A percentile compares a stretch with the other conserved stretches of the same genome.
phyloP scores from a whole-genome alignment of 2,329 filamentous ascomycete genomes.

The Nemania sp. region DNA sequence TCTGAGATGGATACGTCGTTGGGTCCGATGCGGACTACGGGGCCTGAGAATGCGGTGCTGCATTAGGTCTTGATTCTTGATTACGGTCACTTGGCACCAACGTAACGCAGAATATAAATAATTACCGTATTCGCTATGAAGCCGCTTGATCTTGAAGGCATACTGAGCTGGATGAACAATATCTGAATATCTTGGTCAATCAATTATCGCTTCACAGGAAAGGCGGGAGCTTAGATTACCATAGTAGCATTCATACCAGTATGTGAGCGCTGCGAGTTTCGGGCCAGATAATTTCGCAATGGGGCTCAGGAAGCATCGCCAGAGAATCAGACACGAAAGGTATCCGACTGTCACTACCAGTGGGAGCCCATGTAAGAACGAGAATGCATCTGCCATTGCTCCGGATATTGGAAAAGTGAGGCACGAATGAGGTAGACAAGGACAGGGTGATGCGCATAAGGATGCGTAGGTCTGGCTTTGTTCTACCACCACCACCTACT shows the following conservation, averaged over 20 bases:
- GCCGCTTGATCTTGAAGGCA: constrained; percentile 24
- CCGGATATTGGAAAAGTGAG: not conserved
- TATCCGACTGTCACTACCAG: constrained; percentile 5
- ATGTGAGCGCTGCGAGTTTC: constrained; percentile 21
- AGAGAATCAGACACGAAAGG: constrained; percentile 8
- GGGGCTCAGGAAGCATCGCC: constrained; percentile 14
- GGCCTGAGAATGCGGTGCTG: constrained; percentile 5
- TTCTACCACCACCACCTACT: too few relatives aligned
- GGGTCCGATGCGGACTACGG: constrained; percentile 23
- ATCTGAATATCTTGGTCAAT: constrained; percentile 12
- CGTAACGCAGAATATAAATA: not conserved
- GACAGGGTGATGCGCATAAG: too few relatives aligned
- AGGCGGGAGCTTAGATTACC: not conserved
- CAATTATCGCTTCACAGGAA: not conserved
- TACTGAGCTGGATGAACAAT: constrained; percentile 20
- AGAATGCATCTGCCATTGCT: constrained; percentile 6
- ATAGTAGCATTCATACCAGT: constrained; percentile 25
- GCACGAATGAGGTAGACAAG: too few relatives aligned
- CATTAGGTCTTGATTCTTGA: not conserved
- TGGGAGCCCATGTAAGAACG: not conserved
- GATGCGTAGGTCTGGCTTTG: too few relatives aligned
- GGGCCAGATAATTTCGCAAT: constrained; percentile 18
- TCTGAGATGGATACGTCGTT: constrained; percentile 18
- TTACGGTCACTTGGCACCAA: not conserved
- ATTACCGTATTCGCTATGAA: constrained; percentile 21